Evolutionary conservation across 2,329 filamentous ascomycete species (phyloP).

Genomic region (Emydomyces testavorans): DNA sequence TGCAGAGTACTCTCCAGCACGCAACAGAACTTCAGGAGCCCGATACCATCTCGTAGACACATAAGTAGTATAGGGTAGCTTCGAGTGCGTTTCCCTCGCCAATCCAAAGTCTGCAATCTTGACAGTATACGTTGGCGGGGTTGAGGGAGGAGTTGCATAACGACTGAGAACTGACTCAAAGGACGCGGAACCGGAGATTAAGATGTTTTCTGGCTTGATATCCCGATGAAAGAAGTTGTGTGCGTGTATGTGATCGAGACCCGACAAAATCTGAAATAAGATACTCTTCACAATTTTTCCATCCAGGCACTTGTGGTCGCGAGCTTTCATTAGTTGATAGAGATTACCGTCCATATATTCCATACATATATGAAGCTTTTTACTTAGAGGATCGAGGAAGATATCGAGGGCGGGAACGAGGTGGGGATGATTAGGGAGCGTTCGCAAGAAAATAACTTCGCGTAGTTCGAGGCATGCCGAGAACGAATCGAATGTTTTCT

Average conservation of each 20-base stretch:
- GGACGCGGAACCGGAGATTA: slow-evolving; percentile 80
- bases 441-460: slow-evolving; percentile 91
- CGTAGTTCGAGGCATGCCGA: slow-evolving; percentile 80
- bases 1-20: slow-evolving; percentile 92
- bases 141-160: slow-evolving; percentile 93
- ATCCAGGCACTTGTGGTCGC: slow-evolving; percentile 89
- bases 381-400: slow-evolving; percentile 89
- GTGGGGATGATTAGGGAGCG: slow-evolving; percentile 75
- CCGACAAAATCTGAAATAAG: slow-evolving; percentile 89
- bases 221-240: slow-evolving; percentile 98
- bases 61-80: slow-evolving; percentile 93
- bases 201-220: slow-evolving; percentile 97
- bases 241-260: slow-evolving; percentile 92
- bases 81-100: slow-evolving; percentile 93
- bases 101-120: slow-evolving; percentile 98
- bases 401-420: slow-evolving; percentile 97
- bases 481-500: slow-evolving; percentile 96
- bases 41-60: slow-evolving; percentile 95
- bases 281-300: slow-evolving; percentile 93
- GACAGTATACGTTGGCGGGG: slow-evolving; percentile 84
- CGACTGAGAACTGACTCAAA: slow-evolving; percentile 82
- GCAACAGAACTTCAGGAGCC: slow-evolving; percentile 83
- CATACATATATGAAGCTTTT: slow-evolving; percentile 96
- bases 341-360: slow-evolving; percentile 99
- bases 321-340: slow-evolving; percentile 96